Evolutionary conservation across 768 basidiomycete genomes (phyloP).

Genomic region (Lentinula aciculospora): DNA sequence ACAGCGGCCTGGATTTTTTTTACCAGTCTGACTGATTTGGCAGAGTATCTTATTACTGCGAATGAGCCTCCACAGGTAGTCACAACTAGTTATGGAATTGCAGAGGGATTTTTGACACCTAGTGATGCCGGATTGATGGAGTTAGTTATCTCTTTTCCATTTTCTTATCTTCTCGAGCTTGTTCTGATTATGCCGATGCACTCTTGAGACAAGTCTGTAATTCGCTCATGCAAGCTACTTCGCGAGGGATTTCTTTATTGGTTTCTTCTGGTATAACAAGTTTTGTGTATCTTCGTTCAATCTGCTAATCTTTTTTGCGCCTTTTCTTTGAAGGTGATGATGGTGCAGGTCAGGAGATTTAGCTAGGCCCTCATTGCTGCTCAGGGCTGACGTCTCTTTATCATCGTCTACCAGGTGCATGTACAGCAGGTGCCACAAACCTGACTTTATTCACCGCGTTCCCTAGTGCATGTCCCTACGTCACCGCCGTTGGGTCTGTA

Average conservation of each 20-base stretch:
- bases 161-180: neutral
- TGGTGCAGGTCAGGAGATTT: neutral
- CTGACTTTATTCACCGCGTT: conserved; percentile 28
- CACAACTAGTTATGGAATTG: conserved; percentile 40
- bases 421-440: neutral
- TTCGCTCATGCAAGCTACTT: conserved; percentile 29
- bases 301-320: neutral
- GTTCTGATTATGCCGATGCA: conserved; percentile 22
- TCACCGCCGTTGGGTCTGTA: conserved; percentile 35
- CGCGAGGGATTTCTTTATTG: conserved; percentile 42
- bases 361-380: no score
- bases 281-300: neutral
- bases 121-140: neutral
- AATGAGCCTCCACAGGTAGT: conserved; percentile 32
- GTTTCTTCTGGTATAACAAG: conserved; percentile 35
- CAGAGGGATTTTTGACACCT: conserved; percentile 34
- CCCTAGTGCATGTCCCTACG: conserved; percentile 40
- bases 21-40: conserved; percentile 10
- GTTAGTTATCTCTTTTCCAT: neutral
- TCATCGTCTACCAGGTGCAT: neutral
- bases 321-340: neutral
- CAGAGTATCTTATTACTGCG: neutral
- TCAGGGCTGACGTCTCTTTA: neutral
- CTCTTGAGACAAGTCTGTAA: conserved; percentile 21
- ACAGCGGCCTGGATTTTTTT: conserved; percentile 9